phyloP scores from a whole-genome alignment of 306 rosid species.

The Lathyrus oleraceus region DNA sequence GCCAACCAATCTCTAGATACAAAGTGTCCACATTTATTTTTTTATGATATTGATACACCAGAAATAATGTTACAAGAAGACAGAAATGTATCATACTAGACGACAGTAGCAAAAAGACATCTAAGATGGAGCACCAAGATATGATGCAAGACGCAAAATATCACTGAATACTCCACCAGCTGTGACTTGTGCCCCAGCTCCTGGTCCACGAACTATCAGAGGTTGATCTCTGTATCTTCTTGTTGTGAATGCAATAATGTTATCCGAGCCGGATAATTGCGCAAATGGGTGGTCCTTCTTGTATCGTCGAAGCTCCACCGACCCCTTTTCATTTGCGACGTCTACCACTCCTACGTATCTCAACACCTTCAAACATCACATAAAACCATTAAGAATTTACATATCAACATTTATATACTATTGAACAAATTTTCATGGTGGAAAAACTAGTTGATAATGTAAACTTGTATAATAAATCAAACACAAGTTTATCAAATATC shows the following conservation, averaged over 20 bases:
- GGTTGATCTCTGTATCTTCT: constrained; percentile 78
- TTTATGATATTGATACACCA: background rate
- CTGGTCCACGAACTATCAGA: constrained; percentile 90
- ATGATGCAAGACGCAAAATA: constrained; percentile 89
- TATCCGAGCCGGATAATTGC: constrained; percentile 90
- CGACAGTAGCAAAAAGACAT: constrained; percentile 12
- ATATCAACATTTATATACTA: background rate
- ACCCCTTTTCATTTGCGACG: constrained; percentile 63
- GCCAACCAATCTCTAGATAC: no score
- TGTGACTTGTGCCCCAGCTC: constrained; percentile 97
- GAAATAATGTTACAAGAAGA: background rate
- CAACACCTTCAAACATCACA: constrained; percentile 73
- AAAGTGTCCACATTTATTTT: background rate
- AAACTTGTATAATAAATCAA: no score
- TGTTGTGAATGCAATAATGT: constrained; percentile 91
- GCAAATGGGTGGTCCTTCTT: constrained; percentile 95
- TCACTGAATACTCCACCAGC: constrained; percentile 97
- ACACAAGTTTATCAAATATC: no score
- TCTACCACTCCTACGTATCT: constrained; percentile 96
- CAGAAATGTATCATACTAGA: background rate
- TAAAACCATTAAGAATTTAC: no score
- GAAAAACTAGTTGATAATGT: constrained; percentile 9
- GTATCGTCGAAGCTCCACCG: constrained; percentile 76
- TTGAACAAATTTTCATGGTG: background rate
- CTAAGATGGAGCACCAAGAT: constrained; percentile 97